phyloP scores from a whole-genome alignment of 192 early-diverging fungal species.

The Bifiguratus adelaidae region DNA sequence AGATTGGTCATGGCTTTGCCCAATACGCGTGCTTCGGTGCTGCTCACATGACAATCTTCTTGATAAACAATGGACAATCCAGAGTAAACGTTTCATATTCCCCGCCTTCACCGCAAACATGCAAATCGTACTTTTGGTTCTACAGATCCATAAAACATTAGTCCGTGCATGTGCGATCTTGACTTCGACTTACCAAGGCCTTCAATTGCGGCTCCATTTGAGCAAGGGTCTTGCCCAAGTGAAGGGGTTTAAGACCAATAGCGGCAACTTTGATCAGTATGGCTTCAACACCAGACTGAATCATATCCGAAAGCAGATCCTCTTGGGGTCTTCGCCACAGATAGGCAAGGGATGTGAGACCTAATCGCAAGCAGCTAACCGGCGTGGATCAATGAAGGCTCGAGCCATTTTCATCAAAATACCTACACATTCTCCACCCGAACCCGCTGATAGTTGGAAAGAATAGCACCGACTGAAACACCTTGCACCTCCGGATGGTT shows the following conservation, averaged over 20 bases:
- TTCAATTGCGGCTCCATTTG: slow-evolving; percentile 73
- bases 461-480: slow-evolving; percentile 90
- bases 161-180: neutral
- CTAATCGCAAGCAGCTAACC: slow-evolving; percentile 71
- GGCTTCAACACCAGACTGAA: slow-evolving; percentile 60
- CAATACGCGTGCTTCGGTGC: neutral
- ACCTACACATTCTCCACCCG: slow-evolving; percentile 89
- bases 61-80: slow-evolving; percentile 87
- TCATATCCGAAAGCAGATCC: slow-evolving; percentile 80
- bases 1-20: neutral
- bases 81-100: slow-evolving; percentile 93
- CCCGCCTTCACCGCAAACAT: slow-evolving; percentile 96
- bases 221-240: slow-evolving; percentile 71
- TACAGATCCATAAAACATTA: slow-evolving; percentile 6
- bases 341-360: slow-evolving; percentile 71
- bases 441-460: slow-evolving; percentile 96
- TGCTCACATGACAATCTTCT: slow-evolving; percentile 69
- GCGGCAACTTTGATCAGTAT: slow-evolving; percentile 92
- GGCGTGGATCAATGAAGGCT: neutral
- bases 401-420: slow-evolving; percentile 7
- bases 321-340: slow-evolving; percentile 86
- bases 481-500: slow-evolving; percentile 71
- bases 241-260: slow-evolving; percentile 55
- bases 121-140: slow-evolving; percentile 67
- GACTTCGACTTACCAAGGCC: slow-evolving; percentile 33